A percentile compares a stretch with the other conserved stretches of the same genome.
phyloP scores from a whole-genome alignment of 768 basidiomycete genomes.

The Mycena capillaripes region DNA sequence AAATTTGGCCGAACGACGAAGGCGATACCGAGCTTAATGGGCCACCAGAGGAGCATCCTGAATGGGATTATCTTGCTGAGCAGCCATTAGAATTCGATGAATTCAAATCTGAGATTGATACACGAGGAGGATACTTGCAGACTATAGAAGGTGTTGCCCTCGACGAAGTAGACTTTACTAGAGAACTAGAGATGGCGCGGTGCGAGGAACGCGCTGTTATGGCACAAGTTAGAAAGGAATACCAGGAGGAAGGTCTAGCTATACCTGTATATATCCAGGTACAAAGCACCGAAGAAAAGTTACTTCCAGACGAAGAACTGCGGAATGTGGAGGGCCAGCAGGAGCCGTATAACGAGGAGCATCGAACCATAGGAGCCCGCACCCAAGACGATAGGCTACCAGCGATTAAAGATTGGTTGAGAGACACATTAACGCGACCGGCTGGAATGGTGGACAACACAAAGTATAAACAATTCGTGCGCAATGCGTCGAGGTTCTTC shows the following conservation, averaged over 20 bases:
- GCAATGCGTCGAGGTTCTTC: slow-evolving; percentile 11
- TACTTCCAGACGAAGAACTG: slow-evolving; percentile 8
- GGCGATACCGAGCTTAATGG: slow-evolving; percentile 16
- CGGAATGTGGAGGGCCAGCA: not conserved
- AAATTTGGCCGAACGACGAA: slow-evolving; percentile 13
- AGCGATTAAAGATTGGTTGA: slow-evolving; percentile 13
- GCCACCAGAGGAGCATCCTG: slow-evolving; percentile 11
- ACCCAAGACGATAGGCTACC: slow-evolving; percentile 1
- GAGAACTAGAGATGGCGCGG: not conserved
- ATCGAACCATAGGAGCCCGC: slow-evolving; percentile 7
- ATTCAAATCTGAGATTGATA: slow-evolving; percentile 25
- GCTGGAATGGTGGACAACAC: not conserved
- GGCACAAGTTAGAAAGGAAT: not conserved
- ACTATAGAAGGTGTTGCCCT: not conserved
- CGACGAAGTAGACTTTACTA: not conserved
- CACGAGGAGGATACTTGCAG: slow-evolving; percentile 19
- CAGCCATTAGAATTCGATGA: slow-evolving; percentile 29
- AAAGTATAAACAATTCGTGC: slow-evolving; percentile 8
- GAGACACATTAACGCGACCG: not conserved
- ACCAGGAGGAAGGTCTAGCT: not conserved
- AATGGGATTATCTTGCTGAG: slow-evolving; percentile 26
- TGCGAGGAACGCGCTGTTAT: not conserved
- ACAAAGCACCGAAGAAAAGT: not conserved
- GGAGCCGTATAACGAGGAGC: slow-evolving; percentile 23
- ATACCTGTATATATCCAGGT: slow-evolving; percentile 21